These are phyloP conservation scores for Saitozyma podzolica DNA, from an alignment of 768 basidiomycete genomes.

Conservation along the genomic window DNA sequence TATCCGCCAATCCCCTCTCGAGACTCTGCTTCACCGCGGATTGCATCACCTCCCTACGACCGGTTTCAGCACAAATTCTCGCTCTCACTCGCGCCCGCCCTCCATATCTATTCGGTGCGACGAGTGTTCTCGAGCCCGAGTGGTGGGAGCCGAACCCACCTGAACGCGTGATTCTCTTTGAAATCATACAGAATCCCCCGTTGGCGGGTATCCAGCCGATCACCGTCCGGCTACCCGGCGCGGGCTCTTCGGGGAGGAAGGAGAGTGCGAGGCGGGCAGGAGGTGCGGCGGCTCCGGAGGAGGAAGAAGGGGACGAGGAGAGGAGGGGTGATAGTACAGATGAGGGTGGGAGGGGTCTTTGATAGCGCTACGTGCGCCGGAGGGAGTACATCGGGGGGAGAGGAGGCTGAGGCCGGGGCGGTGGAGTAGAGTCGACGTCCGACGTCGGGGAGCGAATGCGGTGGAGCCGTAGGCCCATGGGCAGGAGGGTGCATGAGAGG, in stretches of 20 bases:
- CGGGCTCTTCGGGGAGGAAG: constrained; percentile 41
- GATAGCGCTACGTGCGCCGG: too few relatives aligned
- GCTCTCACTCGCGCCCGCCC: background rate
- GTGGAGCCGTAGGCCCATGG: too few relatives aligned
- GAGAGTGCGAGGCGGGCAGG: constrained; percentile 34
- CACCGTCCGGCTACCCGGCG: constrained; percentile 29
- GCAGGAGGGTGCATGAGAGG: too few relatives aligned
- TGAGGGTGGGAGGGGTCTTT: constrained; percentile 48
- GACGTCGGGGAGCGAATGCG: too few relatives aligned
- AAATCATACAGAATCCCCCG: constrained; percentile 41
- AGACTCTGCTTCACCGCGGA: constrained; percentile 31
- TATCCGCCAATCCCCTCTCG: constrained; percentile 23
- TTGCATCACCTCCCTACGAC: constrained; percentile 34
- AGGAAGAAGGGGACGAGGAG: constrained; percentile 3
- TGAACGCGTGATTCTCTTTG: constrained; percentile 39
- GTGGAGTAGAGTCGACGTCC: too few relatives aligned
- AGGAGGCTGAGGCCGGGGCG: background rate
- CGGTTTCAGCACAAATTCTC: background rate
- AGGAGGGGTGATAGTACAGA: constrained; percentile 44
- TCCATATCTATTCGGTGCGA: too few relatives aligned
- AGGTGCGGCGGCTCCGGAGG: too few relatives aligned
- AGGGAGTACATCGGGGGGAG: too few relatives aligned
- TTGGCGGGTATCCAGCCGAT: constrained; percentile 43
- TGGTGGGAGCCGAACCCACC: constrained; percentile 28
- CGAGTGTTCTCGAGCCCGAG: background rate